Evolutionary conservation across 176 grass and related monocot species (phyloP).

Genomic region (Zoysia japonica): DNA sequence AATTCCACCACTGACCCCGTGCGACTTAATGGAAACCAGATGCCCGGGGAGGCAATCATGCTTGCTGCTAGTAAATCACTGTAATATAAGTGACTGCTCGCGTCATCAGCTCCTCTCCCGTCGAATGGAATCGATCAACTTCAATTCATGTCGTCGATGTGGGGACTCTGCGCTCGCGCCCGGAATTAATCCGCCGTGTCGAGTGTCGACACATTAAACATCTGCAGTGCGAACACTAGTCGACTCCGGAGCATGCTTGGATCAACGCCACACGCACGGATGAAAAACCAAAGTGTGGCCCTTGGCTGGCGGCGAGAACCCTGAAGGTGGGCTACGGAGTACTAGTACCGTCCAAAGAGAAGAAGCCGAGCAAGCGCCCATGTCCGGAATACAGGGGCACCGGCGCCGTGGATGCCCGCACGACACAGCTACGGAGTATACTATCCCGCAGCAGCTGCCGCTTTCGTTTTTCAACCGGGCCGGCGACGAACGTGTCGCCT

Average conservation of each 20-base stretch:
- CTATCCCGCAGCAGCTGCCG: no score
- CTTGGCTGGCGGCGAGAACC: no score
- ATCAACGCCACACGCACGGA: no score
- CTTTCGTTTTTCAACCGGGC: not conserved
- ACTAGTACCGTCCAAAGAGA: no score
- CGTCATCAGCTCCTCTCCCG: conserved; percentile 37
- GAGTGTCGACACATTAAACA: conserved; percentile 3
- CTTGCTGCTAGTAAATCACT: not conserved
- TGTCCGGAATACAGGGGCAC: not conserved
- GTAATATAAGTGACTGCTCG: not conserved
- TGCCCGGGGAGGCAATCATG: not conserved
- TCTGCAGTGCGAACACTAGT: not conserved
- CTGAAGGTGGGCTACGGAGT: no score
- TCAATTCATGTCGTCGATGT: not conserved
- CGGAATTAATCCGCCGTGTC: not conserved
- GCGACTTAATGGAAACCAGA: conserved; percentile 4
- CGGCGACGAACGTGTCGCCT: not conserved
- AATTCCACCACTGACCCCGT: not conserved
- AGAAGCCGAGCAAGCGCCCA: not conserved
- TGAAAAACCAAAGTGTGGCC: no score
- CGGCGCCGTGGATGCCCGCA: not conserved
- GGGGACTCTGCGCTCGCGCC: not conserved
- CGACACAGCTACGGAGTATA: not conserved
- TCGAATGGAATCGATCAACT: not conserved
- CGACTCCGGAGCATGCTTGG: not conserved